These are phyloP conservation scores for Yarrowia phangngaensis DNA, from an alignment of 805 yeast species.

Conservation along the genomic window DNA sequence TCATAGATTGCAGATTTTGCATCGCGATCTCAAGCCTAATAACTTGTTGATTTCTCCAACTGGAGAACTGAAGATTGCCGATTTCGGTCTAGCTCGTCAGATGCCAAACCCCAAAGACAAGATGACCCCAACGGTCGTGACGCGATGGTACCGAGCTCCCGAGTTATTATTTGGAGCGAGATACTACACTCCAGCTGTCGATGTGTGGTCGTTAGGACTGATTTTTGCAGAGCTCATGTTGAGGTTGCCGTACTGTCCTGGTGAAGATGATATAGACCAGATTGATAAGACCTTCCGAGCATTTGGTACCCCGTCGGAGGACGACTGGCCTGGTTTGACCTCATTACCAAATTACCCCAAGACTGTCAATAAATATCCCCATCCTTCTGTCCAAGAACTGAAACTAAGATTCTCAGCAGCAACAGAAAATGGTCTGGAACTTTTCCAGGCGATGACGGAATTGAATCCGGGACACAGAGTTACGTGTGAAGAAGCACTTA, in stretches of 20 bases:
- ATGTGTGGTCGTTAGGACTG: conserved; percentile 94
- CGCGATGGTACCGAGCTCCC: conserved; percentile 97
- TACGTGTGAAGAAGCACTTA: conserved; percentile 58
- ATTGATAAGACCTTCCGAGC: conserved; percentile 92
- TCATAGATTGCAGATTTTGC: conserved; percentile 84
- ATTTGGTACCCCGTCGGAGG: conserved; percentile 91
- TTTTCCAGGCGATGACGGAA: conserved; percentile 66
- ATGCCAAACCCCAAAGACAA: conserved; percentile 61
- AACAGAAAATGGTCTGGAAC: conserved; percentile 73
- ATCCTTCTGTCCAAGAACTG: conserved; percentile 74
- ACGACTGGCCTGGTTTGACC: conserved; percentile 85
- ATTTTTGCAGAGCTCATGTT: conserved; percentile 96
- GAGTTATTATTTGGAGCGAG: conserved; percentile 84
- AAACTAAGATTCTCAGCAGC: conserved; percentile 87
- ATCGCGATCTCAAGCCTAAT: conserved; percentile 90
- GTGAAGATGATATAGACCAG: conserved; percentile 85
- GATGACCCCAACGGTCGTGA: conserved; percentile 89
- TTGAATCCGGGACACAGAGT: conserved; percentile 77
- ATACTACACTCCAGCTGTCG: conserved; percentile 85
- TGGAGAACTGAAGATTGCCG: conserved; percentile 90
- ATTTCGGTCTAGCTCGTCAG: conserved; percentile 92
- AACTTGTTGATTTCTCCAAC: conserved; percentile 80
- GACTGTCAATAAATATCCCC: conserved; percentile 64
- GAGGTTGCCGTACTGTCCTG: conserved; percentile 92
- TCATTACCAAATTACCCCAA: conserved; percentile 66